phyloP scores from a whole-genome alignment of 2,329 filamentous ascomycete species.

The Chrysoporthe deuterocubensis region DNA sequence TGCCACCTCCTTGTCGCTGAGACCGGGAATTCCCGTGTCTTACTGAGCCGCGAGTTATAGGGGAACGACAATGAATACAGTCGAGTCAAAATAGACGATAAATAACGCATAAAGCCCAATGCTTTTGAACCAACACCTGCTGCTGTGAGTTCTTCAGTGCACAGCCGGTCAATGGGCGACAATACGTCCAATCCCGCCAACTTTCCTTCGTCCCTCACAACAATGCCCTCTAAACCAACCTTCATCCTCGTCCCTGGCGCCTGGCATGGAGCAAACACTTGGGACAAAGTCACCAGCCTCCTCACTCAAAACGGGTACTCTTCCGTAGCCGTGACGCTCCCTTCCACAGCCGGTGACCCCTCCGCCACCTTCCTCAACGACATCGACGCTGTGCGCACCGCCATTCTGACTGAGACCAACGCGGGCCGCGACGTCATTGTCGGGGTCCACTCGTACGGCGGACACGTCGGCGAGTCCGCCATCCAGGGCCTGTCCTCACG shows the following conservation, averaged over 20 bases:
- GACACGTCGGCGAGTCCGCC: conserved; percentile 50
- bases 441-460: conserved; percentile 54
- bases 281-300: conserved; percentile 40
- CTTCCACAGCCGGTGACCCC: conserved; percentile 42
- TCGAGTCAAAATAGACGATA: no score
- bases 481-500: conserved; percentile 45
- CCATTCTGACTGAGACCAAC: conserved; percentile 41
- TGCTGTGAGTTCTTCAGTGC: no score
- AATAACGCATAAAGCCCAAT: neutral
- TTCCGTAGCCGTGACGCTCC: conserved; percentile 43
- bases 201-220: neutral
- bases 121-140: neutral
- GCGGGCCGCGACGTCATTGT: conserved; percentile 49
- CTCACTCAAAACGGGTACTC: conserved; percentile 40
- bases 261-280: conserved; percentile 49
- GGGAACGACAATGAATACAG: neutral
- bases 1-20: no score
- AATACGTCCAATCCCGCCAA: neutral
- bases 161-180: neutral
- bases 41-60: neutral
- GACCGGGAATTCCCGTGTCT: neutral
- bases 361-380: conserved; percentile 47
- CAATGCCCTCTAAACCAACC: conserved; percentile 7
- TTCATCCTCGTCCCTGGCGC: conserved; percentile 53
- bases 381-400: conserved; percentile 43